Percentiles rank a stretch among this genome's conserved stretches.
These are phyloP conservation scores for Paragyromitra xinjiangensis DNA, from an alignment of 495 filamentous ascomycete species.

Conservation along the genomic window DNA sequence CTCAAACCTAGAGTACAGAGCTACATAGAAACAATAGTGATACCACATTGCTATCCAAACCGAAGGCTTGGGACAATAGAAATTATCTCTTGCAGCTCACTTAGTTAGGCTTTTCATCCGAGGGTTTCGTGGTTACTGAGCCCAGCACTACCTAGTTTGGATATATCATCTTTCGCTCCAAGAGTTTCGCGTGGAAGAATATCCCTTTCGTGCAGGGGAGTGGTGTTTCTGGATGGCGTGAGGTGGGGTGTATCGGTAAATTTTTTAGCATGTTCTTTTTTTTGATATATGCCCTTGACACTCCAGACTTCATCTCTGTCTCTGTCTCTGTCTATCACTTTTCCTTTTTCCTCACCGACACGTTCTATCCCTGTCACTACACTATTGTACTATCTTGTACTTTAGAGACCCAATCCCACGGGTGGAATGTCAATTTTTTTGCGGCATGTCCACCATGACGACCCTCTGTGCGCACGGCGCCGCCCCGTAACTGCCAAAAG, in stretches of 20 bases:
- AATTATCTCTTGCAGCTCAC: background rate
- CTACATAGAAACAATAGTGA: background rate
- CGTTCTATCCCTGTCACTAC: slow-evolving; percentile 5
- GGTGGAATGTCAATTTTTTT: slow-evolving; percentile 12
- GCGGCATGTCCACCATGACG: background rate
- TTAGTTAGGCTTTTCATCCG: background rate
- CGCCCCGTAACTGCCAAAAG: slow-evolving; percentile 8
- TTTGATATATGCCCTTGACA: slow-evolving; percentile 3
- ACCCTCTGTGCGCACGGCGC: background rate
- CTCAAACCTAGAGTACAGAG: background rate
- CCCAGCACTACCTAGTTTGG: background rate
- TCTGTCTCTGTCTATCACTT: background rate
- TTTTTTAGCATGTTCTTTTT: slow-evolving; percentile 1
- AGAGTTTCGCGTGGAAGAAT: background rate
- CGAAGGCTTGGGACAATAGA: background rate
- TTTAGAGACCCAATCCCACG: background rate
- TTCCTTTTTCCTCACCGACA: background rate
- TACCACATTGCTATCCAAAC: background rate
- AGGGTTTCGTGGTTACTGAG: background rate
- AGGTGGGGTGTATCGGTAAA: background rate
- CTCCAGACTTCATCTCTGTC: background rate
- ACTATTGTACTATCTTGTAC: background rate
- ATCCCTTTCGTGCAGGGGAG: background rate
- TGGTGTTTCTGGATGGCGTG: background rate
- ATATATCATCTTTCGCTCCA: background rate